These are phyloP conservation scores for Beauveria scarabaeidicola DNA, from an alignment of 2,329 filamentous ascomycete species.

Conservation along the genomic window DNA sequence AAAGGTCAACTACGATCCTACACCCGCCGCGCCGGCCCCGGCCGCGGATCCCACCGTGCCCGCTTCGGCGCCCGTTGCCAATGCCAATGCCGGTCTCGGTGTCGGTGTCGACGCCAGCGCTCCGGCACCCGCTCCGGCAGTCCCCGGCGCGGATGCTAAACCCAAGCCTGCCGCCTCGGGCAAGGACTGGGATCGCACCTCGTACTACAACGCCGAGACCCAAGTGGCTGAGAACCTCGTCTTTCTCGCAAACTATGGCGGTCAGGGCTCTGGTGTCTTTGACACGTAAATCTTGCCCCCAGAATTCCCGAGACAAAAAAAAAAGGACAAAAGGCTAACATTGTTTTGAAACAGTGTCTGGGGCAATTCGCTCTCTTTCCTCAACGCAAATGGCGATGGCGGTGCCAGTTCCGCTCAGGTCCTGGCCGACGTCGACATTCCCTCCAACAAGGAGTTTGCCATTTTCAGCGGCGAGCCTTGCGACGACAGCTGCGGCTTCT, in stretches of 20 bases:
- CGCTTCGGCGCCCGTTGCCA: constrained; percentile 4
- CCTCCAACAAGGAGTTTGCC: constrained; percentile 37
- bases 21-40: constrained; percentile 11
- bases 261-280: constrained; percentile 33
- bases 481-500: constrained; percentile 33
- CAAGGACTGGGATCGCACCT: constrained; percentile 31
- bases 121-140: constrained; percentile 11
- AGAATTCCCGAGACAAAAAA: not conserved
- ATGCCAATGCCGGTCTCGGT: constrained; percentile 3
- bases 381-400: constrained; percentile 32
- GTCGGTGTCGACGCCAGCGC: constrained; percentile 1
- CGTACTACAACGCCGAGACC: constrained; percentile 36
- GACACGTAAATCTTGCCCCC: constrained; percentile 30
- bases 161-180: constrained; percentile 14
- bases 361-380: constrained; percentile 38
- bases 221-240: constrained; percentile 34
- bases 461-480: constrained; percentile 38
- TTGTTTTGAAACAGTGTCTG: constrained; percentile 24
- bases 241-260: constrained; percentile 42
- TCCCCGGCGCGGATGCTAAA: not conserved
- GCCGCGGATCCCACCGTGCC: constrained; percentile 6
- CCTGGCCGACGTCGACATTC: constrained; percentile 30
- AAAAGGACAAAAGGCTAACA: too few species aligned
- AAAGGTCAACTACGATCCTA: constrained; percentile 44
- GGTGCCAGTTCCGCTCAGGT: constrained; percentile 31